Evolutionary conservation across 148 eudicot genomes (phyloP).

Genomic region (Silene latifolia): DNA sequence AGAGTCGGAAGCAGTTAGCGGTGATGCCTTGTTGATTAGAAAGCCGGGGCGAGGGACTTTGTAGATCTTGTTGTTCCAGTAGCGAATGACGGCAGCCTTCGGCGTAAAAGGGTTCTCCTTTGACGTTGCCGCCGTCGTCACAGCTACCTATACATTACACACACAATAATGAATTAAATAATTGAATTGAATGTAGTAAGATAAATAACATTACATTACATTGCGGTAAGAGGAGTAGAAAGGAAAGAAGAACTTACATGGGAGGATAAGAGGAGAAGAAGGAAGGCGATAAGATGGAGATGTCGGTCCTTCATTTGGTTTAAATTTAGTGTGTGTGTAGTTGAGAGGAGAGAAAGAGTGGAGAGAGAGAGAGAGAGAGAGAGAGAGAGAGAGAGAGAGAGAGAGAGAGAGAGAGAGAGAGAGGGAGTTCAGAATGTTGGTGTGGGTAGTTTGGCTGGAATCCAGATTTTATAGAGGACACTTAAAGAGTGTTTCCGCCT

Average conservation of each 20-base stretch:
- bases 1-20: constrained; percentile 47
- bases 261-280: constrained; percentile 37
- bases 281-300: constrained; percentile 30
- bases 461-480: constrained; percentile 34
- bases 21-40: constrained; percentile 61
- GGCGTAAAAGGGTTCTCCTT: constrained; percentile 66
- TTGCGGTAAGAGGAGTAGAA: not conserved
- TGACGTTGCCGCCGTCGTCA: not conserved
- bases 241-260: constrained; percentile 29
- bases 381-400: constrained; percentile 13
- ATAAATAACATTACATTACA: not conserved
- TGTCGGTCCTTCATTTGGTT: constrained; percentile 25
- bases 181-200: no score
- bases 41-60: constrained; percentile 63
- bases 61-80: constrained; percentile 81
- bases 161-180: not conserved
- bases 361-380: constrained; percentile 7
- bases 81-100: constrained; percentile 51
- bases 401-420: not conserved
- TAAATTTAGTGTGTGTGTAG: not conserved
- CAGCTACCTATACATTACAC: not conserved
- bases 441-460: constrained; percentile 33
- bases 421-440: constrained; percentile 38
- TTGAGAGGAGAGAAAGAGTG: constrained; percentile 1
- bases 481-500: not conserved